A percentile compares a stretch with the other conserved stretches of the same genome.
Evolutionary conservation across 768 basidiomycete genomes (phyloP).

Genomic region (Leucocoprinus birnbaumii): DNA sequence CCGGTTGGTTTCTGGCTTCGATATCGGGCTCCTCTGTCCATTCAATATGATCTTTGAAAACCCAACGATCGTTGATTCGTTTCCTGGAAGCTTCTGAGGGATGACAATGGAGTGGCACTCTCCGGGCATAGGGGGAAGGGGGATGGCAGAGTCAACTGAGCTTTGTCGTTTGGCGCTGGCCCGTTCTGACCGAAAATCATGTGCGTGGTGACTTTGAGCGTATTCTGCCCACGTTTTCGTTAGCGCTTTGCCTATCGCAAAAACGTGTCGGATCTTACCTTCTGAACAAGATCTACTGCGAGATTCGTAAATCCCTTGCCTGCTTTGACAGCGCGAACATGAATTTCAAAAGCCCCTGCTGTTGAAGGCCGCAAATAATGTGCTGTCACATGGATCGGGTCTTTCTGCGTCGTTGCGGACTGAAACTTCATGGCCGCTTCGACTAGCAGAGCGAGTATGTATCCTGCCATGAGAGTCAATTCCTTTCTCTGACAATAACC

Average conservation of each 20-base stretch:
- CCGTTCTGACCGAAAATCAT: constrained; percentile 52
- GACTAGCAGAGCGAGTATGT: constrained; percentile 51
- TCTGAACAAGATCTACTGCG: constrained; percentile 56
- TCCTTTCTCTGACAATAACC: background rate
- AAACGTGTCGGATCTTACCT: constrained; percentile 29
- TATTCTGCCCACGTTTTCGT: constrained; percentile 29
- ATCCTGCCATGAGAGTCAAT: constrained; percentile 37
- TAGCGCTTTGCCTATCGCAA: background rate
- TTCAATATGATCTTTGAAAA: constrained; percentile 29
- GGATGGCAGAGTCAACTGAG: constrained; percentile 36
- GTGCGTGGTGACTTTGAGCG: constrained; percentile 47
- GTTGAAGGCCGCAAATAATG: constrained; percentile 51
- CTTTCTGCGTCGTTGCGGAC: constrained; percentile 40
- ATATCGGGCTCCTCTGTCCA: constrained; percentile 41
- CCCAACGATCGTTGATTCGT: constrained; percentile 26
- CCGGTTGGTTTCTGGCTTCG: constrained; percentile 32
- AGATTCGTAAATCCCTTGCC: constrained; percentile 57
- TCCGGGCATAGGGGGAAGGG: constrained; percentile 56
- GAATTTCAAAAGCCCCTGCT: constrained; percentile 41
- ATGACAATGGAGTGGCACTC: constrained; percentile 53
- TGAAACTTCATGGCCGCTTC: constrained; percentile 55
- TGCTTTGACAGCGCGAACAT: constrained; percentile 41
- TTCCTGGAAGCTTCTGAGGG: constrained; percentile 35
- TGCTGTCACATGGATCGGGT: constrained; percentile 59
- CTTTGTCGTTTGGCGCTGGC: constrained; percentile 22